Conservation (phyloP, 2,329 filamentous ascomycete species). For the Amesomyces nigricolor region DNA sequence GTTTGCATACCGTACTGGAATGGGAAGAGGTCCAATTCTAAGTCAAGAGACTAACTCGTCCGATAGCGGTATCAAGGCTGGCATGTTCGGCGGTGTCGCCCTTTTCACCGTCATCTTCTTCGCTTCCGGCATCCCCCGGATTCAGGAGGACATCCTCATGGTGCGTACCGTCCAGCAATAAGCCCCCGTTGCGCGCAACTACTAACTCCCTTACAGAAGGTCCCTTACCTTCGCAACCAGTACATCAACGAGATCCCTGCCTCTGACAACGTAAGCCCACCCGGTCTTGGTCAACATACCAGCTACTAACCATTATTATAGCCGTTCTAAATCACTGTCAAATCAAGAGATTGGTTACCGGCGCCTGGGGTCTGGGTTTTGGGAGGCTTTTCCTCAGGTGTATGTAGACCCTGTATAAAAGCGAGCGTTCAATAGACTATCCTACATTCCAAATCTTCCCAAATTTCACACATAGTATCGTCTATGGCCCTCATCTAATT, state of each 20-base stretch:
- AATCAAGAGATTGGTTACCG: constrained; percentile 4
- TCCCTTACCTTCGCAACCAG: constrained; percentile 48
- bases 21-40: too few species aligned
- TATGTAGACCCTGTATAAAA: constrained; percentile 19
- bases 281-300: too few species aligned
- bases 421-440: constrained; percentile 19
- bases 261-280: constrained; percentile 55
- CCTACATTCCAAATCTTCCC: neutral
- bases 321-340: constrained; percentile 25
- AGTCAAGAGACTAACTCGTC: constrained; percentile 10
- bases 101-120: constrained; percentile 55
- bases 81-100: constrained; percentile 52
- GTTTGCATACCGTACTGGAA: too few species aligned
- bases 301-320: constrained; percentile 7
- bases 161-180: constrained; percentile 32
- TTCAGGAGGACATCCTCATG: constrained; percentile 54
- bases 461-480: too few species aligned
- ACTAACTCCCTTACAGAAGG: constrained; percentile 40
- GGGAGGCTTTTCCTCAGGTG: neutral
- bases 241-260: constrained; percentile 51
- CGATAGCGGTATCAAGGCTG: constrained; percentile 47
- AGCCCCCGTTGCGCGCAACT: neutral
- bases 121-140: constrained; percentile 56
- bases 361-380: constrained; percentile 1
- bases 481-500: too few species aligned